A percentile compares a stretch with the other conserved stretches of the same genome.
Evolutionary conservation across 140 eudicot genomes (phyloP).

Genomic region (Flaveria floridana): DNA sequence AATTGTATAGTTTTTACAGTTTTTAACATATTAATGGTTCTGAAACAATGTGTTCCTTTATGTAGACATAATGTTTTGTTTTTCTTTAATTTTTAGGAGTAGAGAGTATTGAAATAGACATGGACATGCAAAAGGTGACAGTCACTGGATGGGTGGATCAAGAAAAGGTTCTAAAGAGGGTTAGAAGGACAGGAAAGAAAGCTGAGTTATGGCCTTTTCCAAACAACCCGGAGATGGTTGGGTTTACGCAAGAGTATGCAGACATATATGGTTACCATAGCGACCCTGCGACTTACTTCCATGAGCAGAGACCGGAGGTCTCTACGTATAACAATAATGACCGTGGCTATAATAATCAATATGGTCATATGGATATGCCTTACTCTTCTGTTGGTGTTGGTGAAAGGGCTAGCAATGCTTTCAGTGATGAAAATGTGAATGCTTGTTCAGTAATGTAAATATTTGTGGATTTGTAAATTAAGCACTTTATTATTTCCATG

Average conservation of each 20-base stretch:
- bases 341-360: conserved; percentile 43
- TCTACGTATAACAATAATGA: conserved; percentile 44
- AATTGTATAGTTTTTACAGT: no score
- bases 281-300: conserved; percentile 34
- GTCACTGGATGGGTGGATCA: conserved; percentile 63
- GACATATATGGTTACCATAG: conserved; percentile 35
- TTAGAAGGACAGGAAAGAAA: conserved; percentile 66
- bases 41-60: no score
- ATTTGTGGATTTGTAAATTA: not conserved
- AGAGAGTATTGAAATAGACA: conserved; percentile 57
- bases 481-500: no score
- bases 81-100: conserved; percentile 45
- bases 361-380: conserved; percentile 14
- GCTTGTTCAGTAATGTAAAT: conserved; percentile 69
- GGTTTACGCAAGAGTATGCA: conserved; percentile 41
- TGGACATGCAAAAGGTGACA: conserved; percentile 70
- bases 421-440: conserved; percentile 71
- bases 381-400: conserved; percentile 19
- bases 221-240: conserved; percentile 40
- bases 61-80: not conserved
- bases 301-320: conserved; percentile 39
- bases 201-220: conserved; percentile 87
- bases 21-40: no score
- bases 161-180: conserved; percentile 51
- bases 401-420: conserved; percentile 42